These are phyloP conservation scores for Solanum chiquidenum DNA, from an alignment of 257 asterid genomes.

Conservation along the genomic window DNA sequence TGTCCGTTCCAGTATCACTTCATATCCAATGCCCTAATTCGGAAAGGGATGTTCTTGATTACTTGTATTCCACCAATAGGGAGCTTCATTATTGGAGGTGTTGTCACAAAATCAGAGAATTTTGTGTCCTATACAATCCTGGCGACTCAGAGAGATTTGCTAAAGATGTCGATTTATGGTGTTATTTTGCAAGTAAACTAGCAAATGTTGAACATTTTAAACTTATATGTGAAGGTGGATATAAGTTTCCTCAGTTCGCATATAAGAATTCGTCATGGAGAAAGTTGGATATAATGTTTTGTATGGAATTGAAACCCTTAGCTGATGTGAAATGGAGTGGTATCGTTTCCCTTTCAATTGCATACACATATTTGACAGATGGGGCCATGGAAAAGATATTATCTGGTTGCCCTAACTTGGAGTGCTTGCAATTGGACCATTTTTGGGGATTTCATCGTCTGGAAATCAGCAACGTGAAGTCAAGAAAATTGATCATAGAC, in stretches of 20 bases:
- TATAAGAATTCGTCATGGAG: background rate
- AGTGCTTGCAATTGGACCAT: background rate
- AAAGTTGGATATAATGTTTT: background rate
- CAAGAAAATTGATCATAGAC: background rate
- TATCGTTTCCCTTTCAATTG: background rate
- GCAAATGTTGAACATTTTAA: background rate
- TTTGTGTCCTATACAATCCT: background rate
- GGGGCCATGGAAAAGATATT: background rate
- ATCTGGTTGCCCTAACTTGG: background rate
- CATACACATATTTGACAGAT: background rate
- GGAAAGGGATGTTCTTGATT: background rate
- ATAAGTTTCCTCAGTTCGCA: background rate
- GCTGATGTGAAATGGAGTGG: background rate
- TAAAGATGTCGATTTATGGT: background rate
- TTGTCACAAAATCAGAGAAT: background rate
- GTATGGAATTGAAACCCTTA: background rate
- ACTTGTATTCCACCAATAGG: background rate
- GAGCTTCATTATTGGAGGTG: background rate
- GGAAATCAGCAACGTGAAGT: background rate
- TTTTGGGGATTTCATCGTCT: background rate
- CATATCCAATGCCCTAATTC: background rate
- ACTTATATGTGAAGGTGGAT: background rate
- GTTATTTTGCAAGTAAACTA: background rate
- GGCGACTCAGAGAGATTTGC: background rate
- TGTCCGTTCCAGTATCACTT: background rate